phyloP scores from a whole-genome alignment of 495 filamentous ascomycete genomes.

The Opeltia flavorubescens region DNA sequence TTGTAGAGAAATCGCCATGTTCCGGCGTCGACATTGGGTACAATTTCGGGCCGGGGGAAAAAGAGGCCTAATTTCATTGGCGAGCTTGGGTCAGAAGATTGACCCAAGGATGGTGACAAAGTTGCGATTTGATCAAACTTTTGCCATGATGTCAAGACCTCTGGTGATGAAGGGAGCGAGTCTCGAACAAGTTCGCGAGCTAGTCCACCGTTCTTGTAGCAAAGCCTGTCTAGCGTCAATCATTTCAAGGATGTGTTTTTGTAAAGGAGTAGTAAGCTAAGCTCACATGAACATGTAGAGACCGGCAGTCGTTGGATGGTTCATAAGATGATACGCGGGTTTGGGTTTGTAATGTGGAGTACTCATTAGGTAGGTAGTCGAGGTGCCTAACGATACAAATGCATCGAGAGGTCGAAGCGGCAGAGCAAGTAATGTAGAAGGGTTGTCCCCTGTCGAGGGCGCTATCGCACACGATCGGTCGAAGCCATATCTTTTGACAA shows the following conservation, averaged over 20 bases:
- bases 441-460: constrained; percentile 92
- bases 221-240: constrained; percentile 33
- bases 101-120: constrained; percentile 50
- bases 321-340: constrained; percentile 77
- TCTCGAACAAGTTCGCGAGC: constrained; percentile 84
- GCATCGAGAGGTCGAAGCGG: constrained; percentile 77
- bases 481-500: constrained; percentile 66
- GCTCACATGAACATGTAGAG: constrained; percentile 84
- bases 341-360: constrained; percentile 82
- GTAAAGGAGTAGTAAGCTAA: too few relatives aligned
- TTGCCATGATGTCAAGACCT: constrained; percentile 46
- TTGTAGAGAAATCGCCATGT: constrained; percentile 71
- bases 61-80: constrained; percentile 73
- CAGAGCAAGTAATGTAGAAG: constrained; percentile 81
- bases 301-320: constrained; percentile 68
- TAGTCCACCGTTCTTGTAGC: constrained; percentile 94
- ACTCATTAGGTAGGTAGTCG: constrained; percentile 93
- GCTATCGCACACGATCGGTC: constrained; percentile 55
- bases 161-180: constrained; percentile 32
- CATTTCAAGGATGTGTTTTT: not conserved
- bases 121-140: constrained; percentile 59
- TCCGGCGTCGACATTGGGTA: constrained; percentile 71
- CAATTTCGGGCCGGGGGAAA: constrained; percentile 91
- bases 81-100: constrained; percentile 30
- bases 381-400: constrained; percentile 88